Evolutionary conservation across 768 basidiomycete genomes (phyloP).

Genomic region (Coprinopsis strossmayeri): DNA sequence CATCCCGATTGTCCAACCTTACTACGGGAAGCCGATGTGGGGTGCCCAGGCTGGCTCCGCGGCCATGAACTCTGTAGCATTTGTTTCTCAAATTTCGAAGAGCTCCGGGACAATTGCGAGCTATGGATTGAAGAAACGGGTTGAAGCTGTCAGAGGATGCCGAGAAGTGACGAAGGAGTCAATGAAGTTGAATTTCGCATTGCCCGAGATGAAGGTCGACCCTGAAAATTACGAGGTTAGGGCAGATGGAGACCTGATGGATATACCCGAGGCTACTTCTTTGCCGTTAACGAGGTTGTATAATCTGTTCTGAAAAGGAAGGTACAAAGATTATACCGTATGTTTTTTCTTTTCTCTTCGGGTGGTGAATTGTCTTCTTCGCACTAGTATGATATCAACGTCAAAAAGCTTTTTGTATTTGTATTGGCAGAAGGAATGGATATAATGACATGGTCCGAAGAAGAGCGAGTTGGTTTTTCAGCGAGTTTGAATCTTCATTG

Average conservation of each 20-base stretch:
- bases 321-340: neutral
- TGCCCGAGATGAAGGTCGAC: conserved; percentile 84
- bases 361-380: too few relatives aligned
- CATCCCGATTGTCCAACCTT: conserved; percentile 93
- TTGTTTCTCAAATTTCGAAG: conserved; percentile 58
- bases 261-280: conserved; percentile 65
- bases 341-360: neutral
- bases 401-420: too few relatives aligned
- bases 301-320: conserved; percentile 58
- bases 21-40: conserved; percentile 90
- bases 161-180: conserved; percentile 73
- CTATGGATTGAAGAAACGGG: conserved; percentile 44
- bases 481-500: too few relatives aligned
- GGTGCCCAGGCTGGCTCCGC: conserved; percentile 72
- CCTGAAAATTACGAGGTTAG: conserved; percentile 87
- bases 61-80: conserved; percentile 77
- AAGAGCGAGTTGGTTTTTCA: too few relatives aligned
- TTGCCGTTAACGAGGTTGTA: conserved; percentile 69
- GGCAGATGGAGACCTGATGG: conserved; percentile 72
- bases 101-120: conserved; percentile 45
- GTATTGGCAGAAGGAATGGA: too few relatives aligned
- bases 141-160: conserved; percentile 73
- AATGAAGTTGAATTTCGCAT: conserved; percentile 88
- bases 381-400: too few relatives aligned
- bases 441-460: too few relatives aligned